These are phyloP conservation scores for Fraxinus sp. DNA, from an alignment of 305 asterid species.

Conservation along the genomic window DNA sequence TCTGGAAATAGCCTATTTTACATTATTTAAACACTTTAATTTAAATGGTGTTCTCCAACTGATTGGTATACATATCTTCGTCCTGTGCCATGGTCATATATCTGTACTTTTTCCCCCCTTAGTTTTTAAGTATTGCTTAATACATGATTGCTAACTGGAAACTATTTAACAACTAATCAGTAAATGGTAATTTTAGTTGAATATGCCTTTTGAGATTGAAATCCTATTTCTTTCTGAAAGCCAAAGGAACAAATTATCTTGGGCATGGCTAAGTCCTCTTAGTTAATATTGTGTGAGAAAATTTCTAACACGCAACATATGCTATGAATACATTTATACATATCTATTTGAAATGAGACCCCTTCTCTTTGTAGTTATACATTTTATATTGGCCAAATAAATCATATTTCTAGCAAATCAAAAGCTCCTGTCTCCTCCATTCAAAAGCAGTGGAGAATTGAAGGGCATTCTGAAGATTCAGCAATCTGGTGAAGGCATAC, in stretches of 20 bases:
- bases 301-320: neutral
- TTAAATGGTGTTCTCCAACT: neutral
- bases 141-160: neutral
- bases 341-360: neutral
- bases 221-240: neutral
- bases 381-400: neutral
- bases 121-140: neutral
- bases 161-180: neutral
- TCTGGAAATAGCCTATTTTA: neutral
- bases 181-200: neutral
- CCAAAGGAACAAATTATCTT: slow-evolving; percentile 10
- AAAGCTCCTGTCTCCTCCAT: neutral
- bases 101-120: neutral
- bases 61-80: neutral
- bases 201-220: slow-evolving; percentile 7
- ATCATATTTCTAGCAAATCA: neutral
- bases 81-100: neutral
- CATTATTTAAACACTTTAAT: neutral
- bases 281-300: neutral
- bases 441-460: neutral
- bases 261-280: neutral
- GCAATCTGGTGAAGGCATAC: neutral
- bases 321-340: neutral
- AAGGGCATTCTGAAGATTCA: neutral
- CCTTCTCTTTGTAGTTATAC: neutral